Evolutionary conservation across 2,329 filamentous ascomycete genomes (phyloP), one percentile per base, ranked within the genome.

Genomic region (Fusarium tanahbumbuense): DNA sequence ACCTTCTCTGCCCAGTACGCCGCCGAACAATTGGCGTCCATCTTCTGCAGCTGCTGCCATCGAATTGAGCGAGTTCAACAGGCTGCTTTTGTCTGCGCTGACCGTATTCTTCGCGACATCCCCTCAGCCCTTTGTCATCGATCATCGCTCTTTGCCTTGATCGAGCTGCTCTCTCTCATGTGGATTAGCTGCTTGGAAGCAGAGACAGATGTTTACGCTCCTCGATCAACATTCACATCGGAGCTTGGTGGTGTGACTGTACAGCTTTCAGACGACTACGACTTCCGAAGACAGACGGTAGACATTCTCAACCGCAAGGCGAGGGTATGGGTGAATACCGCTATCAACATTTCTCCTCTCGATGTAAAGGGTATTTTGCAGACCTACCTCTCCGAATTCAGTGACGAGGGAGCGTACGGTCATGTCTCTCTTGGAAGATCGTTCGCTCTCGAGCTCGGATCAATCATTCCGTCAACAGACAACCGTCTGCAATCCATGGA

Each of bases 301-400:
- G 90, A 93, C 64, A 87, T 86, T 22, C 87, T 99, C 30, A 89
- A 97, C 77, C 89, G 88, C 65, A 90, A 89, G 72, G 94, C 94
- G 34, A 92, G 89, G 71, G 81, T 80, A 6, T 99, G 96, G 96
- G 91, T 99, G 1, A 89, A 88, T 22, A 84, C 88, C 32, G 92
- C 93, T 10, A 89, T 98, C 73, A 91, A 92, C 71, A 87, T 97
- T 49, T 94, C 97, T 5, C 95, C 96, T 8, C 84, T 97, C 25
- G 95, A 99, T 79, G 90, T 98, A 64, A 99, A 99, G 81, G 96
- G 97, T 1, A 85, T 99, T 22, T 85, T 99, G 45, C 96, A 97
- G 81, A 98, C 96, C 0, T 98, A 99, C 77, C 86, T 99, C 18
- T 98, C 97, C 1, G 94, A 97, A 73, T 97, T 94, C 73, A 92